Evolutionary conservation across 1,139 yeast genomes (phyloP).

Genomic region (Dujonia santamariae): DNA sequence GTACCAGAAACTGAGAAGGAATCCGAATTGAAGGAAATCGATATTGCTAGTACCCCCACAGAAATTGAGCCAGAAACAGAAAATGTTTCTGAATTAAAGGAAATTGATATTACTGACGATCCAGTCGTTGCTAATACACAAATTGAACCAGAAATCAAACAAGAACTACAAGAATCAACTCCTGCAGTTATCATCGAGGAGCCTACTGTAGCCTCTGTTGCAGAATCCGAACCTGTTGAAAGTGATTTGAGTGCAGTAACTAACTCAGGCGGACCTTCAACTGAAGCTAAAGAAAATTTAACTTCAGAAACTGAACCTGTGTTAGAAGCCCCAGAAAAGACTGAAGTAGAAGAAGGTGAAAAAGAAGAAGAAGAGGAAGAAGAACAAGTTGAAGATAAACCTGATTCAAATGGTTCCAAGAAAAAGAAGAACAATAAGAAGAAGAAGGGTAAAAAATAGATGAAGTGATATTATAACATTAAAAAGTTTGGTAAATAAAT

Average conservation of each 20-base stretch:
- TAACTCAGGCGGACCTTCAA: conserved; percentile 1
- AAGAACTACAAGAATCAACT: not conserved
- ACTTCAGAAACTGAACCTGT: conserved; percentile 2
- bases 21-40: conserved; percentile 4
- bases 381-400: not conserved
- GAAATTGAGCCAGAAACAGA: conserved; percentile 2
- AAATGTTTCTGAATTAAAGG: not conserved
- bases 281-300: conserved; percentile 9
- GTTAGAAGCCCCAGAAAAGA: no score
- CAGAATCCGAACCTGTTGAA: not conserved
- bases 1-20: conserved; percentile 8
- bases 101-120: not conserved
- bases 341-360: conserved; percentile 4
- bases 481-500: no score
- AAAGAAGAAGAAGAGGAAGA: conserved; percentile 7
- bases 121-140: not conserved
- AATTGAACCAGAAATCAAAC: not conserved
- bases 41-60: not conserved
- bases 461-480: no score
- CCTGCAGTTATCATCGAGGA: not conserved
- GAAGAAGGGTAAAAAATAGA: conserved; percentile 9
- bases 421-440: conserved; percentile 11
- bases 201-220: not conserved
- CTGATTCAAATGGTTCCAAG: conserved; percentile 1
- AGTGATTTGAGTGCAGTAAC: not conserved